Evolutionary conservation across 2,329 filamentous ascomycete genomes (phyloP), one percentile per base, ranked within the genome.

Genomic region (Penicillium sp.): DNA sequence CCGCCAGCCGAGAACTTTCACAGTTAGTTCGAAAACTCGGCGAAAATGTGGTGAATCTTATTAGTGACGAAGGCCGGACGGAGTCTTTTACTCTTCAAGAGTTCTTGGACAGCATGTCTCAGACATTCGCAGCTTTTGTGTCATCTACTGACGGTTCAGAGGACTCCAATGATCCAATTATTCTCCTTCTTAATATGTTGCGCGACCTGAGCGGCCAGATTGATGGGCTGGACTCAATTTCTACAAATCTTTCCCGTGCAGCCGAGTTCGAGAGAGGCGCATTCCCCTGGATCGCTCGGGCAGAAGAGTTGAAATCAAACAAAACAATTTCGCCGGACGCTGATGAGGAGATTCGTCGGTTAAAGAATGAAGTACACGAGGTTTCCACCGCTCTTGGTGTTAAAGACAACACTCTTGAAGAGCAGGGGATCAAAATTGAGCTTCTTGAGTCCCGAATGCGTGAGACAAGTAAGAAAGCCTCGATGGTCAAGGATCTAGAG

Each of bases 391-490:
- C 83, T 3, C 81, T 91, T 51, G 85, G 87, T 1, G 82, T 87
- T 57, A 86, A 87, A 56, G 90, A 96, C 59, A 89, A 92, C 68
- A 86, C 87, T 29, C 84, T 96, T 46, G 91, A 95, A 70, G 93
- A 95, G 52, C 75, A 90, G 20, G 84, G 87, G n/a, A 88, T 97
- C 61, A 92, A 94, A 71, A 96, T 97, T 61, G 93, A 97, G 72
- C 90, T 94, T 33, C 84, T 97, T 30, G 90, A 96, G 70, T 89
- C 90, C 7, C 83, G 90, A 51, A 92, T 94, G 86, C 85, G 87
- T 51, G 91, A 95, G 66, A 89, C 90, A 5, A 85, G 86, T 58
- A 85, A 88, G 68, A 92, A 93, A 72, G 84, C 89, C 12, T 84
- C 70, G 3, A 68, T 72, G 52, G 72, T 74, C 17, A 76, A 76